Evolutionary conservation across 2,329 filamentous ascomycete genomes (phyloP).

Genomic region (Colletotrichum aenigma): DNA sequence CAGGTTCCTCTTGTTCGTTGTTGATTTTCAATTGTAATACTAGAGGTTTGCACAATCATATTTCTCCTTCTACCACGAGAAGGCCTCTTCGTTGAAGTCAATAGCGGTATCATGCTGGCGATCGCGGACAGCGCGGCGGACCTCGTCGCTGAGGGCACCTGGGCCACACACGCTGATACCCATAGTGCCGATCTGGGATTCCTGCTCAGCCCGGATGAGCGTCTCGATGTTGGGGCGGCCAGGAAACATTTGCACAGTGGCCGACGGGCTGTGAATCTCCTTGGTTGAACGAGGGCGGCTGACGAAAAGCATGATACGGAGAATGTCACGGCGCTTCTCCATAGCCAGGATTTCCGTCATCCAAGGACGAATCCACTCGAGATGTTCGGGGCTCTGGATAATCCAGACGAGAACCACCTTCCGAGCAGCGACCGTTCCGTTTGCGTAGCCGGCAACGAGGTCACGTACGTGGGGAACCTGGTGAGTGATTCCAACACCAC

Average conservation of each 20-base stretch:
- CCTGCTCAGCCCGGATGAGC: constrained; percentile 74
- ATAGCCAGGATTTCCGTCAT: constrained; percentile 82
- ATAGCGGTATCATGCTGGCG: constrained; percentile 70
- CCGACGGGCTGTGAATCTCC: constrained; percentile 79
- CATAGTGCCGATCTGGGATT: constrained; percentile 75
- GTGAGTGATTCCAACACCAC: constrained; percentile 82
- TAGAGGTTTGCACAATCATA: neutral
- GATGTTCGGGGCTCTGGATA: constrained; percentile 78
- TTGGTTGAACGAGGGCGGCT: constrained; percentile 76
- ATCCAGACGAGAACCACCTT: constrained; percentile 80
- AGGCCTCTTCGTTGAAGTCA: constrained; percentile 82
- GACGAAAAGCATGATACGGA: constrained; percentile 81
- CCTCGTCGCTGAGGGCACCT: constrained; percentile 76
- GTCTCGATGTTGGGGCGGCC: constrained; percentile 77
- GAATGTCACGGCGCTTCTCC: constrained; percentile 73
- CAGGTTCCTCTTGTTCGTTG: neutral
- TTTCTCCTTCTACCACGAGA: constrained; percentile 55
- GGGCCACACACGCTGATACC: constrained; percentile 78
- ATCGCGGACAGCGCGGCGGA: constrained; percentile 68
- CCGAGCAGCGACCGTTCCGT: constrained; percentile 72
- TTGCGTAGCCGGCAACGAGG: constrained; percentile 70
- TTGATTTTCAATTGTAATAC: neutral
- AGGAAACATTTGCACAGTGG: constrained; percentile 85
- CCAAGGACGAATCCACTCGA: constrained; percentile 84
- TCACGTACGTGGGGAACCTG: constrained; percentile 77